phyloP scores from a whole-genome alignment of 371 early-diverging fungal species.

The Cokeromyces recurvatus region DNA sequence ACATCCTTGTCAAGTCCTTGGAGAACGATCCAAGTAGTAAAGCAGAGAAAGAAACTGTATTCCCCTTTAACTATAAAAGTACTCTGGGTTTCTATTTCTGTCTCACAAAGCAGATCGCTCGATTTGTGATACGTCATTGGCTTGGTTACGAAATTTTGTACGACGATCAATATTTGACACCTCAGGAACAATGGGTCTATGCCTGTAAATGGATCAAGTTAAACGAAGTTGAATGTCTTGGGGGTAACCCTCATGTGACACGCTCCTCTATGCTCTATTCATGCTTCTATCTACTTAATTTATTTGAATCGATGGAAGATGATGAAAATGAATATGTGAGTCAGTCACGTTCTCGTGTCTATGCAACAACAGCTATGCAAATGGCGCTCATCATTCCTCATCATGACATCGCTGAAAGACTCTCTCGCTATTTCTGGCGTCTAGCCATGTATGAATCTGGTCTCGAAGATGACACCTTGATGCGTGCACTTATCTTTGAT shows the following conservation, averaged over 20 bases:
- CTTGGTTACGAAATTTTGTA: constrained; percentile 39
- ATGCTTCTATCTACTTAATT: constrained; percentile 24
- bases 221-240: constrained; percentile 42
- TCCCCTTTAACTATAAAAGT: constrained; percentile 10
- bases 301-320: constrained; percentile 26
- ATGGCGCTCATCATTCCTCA: constrained; percentile 31
- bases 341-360: constrained; percentile 28
- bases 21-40: constrained; percentile 9
- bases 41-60: neutral
- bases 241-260: constrained; percentile 30
- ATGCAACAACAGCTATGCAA: constrained; percentile 38
- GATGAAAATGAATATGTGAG: constrained; percentile 23
- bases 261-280: constrained; percentile 24
- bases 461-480: constrained; percentile 25
- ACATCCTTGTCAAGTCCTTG: constrained; percentile 23
- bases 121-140: constrained; percentile 28
- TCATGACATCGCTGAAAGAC: constrained; percentile 11
- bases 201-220: constrained; percentile 40
- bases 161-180: constrained; percentile 5
- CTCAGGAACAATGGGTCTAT: constrained; percentile 36
- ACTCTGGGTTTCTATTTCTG: constrained; percentile 7
- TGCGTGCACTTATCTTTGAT: constrained; percentile 28
- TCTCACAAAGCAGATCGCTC: constrained; percentile 19
- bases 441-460: constrained; percentile 35
- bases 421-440: constrained; percentile 33